Evolutionary conservation across 345 rosid genomes (phyloP), one percentile per base, ranked within the genome.

Genomic region (Eucalyptus viminalis): DNA sequence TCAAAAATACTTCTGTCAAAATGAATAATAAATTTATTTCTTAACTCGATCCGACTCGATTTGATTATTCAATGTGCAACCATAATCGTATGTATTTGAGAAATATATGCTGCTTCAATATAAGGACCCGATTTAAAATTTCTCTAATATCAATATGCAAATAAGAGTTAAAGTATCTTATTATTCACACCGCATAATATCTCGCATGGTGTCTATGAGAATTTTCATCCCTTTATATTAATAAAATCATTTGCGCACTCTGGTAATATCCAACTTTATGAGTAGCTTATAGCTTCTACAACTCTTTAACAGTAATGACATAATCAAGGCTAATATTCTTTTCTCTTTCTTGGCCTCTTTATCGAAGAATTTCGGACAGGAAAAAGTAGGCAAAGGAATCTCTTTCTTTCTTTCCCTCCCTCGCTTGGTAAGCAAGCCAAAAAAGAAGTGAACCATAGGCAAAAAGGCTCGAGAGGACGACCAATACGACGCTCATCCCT

Each of bases 201-300:
- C 4, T 10, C 6, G 2, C 2, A 0, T 5, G 3, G 11, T 2
- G 12, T 17, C 0, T 10, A 7, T 0, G 14, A 72, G 45, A 37
- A 76, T 76, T 37, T 0, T 37, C 27, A 21, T 4, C 2, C 7
- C 1, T 19, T 11, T 9, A 9, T 22, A 22, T 56, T 2, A 56
- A 56, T 56, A 5, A 21, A 22, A 21, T 22, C 25, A 4, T 4
- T 17, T 2, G 2, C 24, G 11, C 4, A 21, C 58, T 53, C 8
- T 19, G 2, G 24, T 19, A 53, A 53, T 19, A 21, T 53, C 11
- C 58, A 53, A 53, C 25, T 53, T 53, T 53, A 53, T 2, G 58
- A 53, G 58, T 19, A 53, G 24, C 56, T 7, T 53, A 11, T 69
- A 34, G 81, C 25, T 72, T 19, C 34, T 19, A 34, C 81, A 17